Conservation (phyloP, 371 early-diverging fungal species). For the Mycotypha africana region DNA sequence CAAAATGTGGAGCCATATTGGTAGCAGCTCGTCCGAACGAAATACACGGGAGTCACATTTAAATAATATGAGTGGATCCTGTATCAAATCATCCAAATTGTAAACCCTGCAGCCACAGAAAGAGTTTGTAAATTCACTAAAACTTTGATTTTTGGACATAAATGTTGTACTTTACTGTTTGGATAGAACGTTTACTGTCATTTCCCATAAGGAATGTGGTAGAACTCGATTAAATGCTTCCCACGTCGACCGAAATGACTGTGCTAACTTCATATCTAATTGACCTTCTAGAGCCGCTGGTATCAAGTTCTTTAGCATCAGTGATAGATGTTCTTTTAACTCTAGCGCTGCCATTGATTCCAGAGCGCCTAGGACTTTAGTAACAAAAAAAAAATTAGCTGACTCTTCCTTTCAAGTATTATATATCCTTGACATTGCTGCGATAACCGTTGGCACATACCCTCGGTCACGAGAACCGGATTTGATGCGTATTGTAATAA, state of each 20-base stretch:
- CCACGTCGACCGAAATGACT: constrained; percentile 34
- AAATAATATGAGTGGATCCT: constrained; percentile 47
- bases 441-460: too few relatives aligned
- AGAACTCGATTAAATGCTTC: constrained; percentile 31
- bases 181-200: constrained; percentile 20
- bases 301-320: neutral
- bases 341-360: constrained; percentile 10
- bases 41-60: constrained; percentile 47
- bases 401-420: too few relatives aligned
- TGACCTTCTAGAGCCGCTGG: too few relatives aligned
- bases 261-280: constrained; percentile 16
- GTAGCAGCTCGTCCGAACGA: constrained; percentile 37
- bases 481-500: constrained; percentile 13
- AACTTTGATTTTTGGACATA: too few relatives aligned
- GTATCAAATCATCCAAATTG: constrained; percentile 37
- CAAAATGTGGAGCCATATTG: constrained; percentile 48
- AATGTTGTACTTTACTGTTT: too few relatives aligned
- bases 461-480: constrained; percentile 2
- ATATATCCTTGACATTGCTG: too few relatives aligned
- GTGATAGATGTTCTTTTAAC: too few relatives aligned
- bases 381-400: too few relatives aligned
- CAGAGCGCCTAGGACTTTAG: constrained; percentile 11
- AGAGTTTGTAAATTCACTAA: too few relatives aligned
- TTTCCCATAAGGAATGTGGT: constrained; percentile 38
- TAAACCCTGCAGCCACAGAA: too few relatives aligned